A percentile compares a stretch with the other conserved stretches of the same genome.
These are phyloP conservation scores for Obelidium mucronatum DNA, from an alignment of 192 early-diverging fungal genomes.

Conservation along the genomic window DNA sequence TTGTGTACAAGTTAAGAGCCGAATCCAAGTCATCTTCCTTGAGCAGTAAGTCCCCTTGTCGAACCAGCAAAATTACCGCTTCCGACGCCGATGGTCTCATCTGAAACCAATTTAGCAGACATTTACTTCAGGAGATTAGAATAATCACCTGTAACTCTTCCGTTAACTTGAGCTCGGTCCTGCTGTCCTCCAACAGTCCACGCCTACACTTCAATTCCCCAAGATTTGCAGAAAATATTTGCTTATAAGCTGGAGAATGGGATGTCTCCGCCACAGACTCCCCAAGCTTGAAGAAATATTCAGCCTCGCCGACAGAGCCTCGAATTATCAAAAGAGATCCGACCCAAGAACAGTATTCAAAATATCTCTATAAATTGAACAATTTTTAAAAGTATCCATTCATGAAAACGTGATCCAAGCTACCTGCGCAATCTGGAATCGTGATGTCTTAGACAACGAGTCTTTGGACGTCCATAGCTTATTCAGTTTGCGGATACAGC, in stretches of 20 bases:
- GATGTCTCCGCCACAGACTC: slow-evolving; percentile 56
- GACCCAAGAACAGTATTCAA: slow-evolving; percentile 57
- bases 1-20: slow-evolving; percentile 57
- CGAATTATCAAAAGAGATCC: slow-evolving; percentile 59
- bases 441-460: no score
- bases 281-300: slow-evolving; percentile 69
- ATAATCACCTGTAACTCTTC: neutral
- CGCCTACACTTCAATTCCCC: slow-evolving; percentile 63
- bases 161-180: neutral
- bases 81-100: neutral
- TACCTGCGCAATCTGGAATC: slow-evolving; percentile 10
- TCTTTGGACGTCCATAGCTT: neutral
- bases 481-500: neutral
- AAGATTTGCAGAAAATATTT: slow-evolving; percentile 49
- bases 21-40: slow-evolving; percentile 45
- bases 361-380: slow-evolving; percentile 43
- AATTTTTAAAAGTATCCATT: slow-evolving; percentile 1
- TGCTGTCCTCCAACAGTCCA: slow-evolving; percentile 48
- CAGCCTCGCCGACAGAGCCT: slow-evolving; percentile 66
- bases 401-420: neutral
- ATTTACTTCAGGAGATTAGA: neutral
- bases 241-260: slow-evolving; percentile 42
- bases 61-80: neutral
- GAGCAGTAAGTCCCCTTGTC: slow-evolving; percentile 57
- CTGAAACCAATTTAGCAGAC: neutral